Base-by-base conservation (phyloP, 2,329 filamentous ascomycete species). In the Talaromyces sp. region DNA sequence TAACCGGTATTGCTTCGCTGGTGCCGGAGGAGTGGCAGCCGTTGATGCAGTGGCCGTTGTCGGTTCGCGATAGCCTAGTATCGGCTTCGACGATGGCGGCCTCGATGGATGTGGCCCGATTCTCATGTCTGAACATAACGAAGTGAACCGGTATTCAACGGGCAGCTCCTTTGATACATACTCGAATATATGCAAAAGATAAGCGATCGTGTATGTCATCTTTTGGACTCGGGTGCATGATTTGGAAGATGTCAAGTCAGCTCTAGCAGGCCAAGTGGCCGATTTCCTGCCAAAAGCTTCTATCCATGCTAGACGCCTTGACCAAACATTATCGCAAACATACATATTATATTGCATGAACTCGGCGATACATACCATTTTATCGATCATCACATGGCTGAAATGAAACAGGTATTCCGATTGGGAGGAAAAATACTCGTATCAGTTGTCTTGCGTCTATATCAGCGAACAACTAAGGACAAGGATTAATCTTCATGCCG, bases 1-100 rank as follows among this genome's bases (percentile, higher is more conserved):
- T 73, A 11, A 60, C 58, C 29, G 72, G 71, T 1, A 69, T 73
- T 29, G 64, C 67, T n/a, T 69, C 66, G 11, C 66, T 72, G 8
- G 54, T 73, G 36, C 70, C 71, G 1, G 27, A 54, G 22, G 68
- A 69, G 31, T 73, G 71, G 72, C 69, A 69, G 58, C 68, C 69
- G 58, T 63, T 70, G 29, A 69, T 73, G 68, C 51, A 65, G 40
- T 71, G 70, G 70, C 68, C 71, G 51, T 8, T 62, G 15, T 51
- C 59, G 10, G 34, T 62, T 38, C 59, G 47, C 8, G 59, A 62
- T 40, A 62, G 31, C 34, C 25, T 62, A 53, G 40, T 27, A 17
- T n/a, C n/a, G 4, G 45, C 59, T 10, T 36, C 45, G 25, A 38
- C n/a, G 19, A 15, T 47, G 19, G 19, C 45, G 19, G 19, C 8